phyloP scores from a whole-genome alignment of 1,284 basidiomycete species.

The Ustilago lituana region DNA sequence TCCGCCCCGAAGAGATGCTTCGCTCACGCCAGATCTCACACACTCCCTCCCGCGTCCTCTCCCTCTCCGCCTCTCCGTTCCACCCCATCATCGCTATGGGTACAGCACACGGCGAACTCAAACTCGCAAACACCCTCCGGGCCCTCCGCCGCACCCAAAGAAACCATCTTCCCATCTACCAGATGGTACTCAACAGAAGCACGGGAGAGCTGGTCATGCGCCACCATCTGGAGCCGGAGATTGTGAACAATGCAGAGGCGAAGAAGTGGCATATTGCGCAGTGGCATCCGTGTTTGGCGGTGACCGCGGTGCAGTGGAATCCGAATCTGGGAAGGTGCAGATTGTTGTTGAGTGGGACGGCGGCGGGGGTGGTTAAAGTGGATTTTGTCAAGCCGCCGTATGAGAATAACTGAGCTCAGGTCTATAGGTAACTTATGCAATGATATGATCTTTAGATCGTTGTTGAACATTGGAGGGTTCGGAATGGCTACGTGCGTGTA shows the following conservation, averaged over 20 bases:
- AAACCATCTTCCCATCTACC: conserved; percentile 19
- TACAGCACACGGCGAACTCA: conserved; percentile 32
- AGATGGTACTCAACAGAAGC: conserved; percentile 13
- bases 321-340: conserved; percentile 19
- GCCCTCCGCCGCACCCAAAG: conserved; percentile 7
- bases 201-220: conserved; percentile 15
- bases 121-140: conserved; percentile 22
- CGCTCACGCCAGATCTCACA: conserved; percentile 16
- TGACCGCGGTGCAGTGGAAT: conserved; percentile 33
- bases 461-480: too few relatives aligned
- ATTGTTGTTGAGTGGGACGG: conserved; percentile 21
- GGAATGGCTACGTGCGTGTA: too few relatives aligned
- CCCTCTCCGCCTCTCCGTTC: background rate
- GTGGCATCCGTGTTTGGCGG: conserved; percentile 25
- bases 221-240: conserved; percentile 9
- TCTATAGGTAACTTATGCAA: too few relatives aligned
- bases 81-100: conserved; percentile 38
- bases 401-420: background rate
- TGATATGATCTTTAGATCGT: too few relatives aligned
- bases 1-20: conserved; percentile 27
- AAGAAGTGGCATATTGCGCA: conserved; percentile 16
- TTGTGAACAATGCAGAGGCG: conserved; percentile 11
- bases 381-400: conserved; percentile 29
- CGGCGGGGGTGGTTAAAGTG: conserved; percentile 27
- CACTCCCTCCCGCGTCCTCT: conserved; percentile 7